Evolutionary conservation across 2,329 filamentous ascomycete genomes (phyloP), one percentile per base, ranked within the genome.

Genomic region (Beauveria australis): DNA sequence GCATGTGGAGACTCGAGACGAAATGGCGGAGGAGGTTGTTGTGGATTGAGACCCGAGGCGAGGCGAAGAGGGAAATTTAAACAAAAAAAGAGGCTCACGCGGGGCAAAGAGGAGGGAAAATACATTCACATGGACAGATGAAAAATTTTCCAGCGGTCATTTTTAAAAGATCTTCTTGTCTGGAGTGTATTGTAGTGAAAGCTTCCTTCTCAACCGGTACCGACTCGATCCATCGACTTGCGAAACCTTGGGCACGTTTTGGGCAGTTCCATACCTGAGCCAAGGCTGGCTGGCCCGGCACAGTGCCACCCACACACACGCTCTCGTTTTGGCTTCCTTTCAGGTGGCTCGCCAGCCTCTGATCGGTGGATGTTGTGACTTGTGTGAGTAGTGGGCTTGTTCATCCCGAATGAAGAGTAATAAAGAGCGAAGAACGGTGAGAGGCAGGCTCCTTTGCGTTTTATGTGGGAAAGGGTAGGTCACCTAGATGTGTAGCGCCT

Each of bases 191-290:
- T 37, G 12, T 16, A 37, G 33, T 37, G 12, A 22, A 16, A 19
- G 24, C 44, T 3, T 48, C n/a, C 53, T 8, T 47, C 53, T 44
- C 44, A 57, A 57, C 54, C 19, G 28, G 44, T 37, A 12, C 43
- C 43, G 41, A 30, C 55, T 58, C 47, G 55, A 58, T 58, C 37
- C 46, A 41, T 58, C 55, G 46, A 16, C n/a, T 58, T 58, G 47
- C 46, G 55, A 58, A 58, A 58, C 55, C 55, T 58, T 58, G 55
- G 55, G 55, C 55, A 58, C 55, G 55, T 58, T 51, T 58, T 58
- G 51, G 47, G 44, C 46, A 58, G 44, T 58, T 43, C 47, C 55
- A 49, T 58, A 49, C 55, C 55, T 58, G 46, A 49, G 46, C 55
- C 33, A 43, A 49, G 46, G 44, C 54, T 46, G 46, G 44, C 54